These are phyloP conservation scores for Plasmodium sp. DNA, from an alignment of 169 alveolate genomes.

Conservation along the genomic window DNA sequence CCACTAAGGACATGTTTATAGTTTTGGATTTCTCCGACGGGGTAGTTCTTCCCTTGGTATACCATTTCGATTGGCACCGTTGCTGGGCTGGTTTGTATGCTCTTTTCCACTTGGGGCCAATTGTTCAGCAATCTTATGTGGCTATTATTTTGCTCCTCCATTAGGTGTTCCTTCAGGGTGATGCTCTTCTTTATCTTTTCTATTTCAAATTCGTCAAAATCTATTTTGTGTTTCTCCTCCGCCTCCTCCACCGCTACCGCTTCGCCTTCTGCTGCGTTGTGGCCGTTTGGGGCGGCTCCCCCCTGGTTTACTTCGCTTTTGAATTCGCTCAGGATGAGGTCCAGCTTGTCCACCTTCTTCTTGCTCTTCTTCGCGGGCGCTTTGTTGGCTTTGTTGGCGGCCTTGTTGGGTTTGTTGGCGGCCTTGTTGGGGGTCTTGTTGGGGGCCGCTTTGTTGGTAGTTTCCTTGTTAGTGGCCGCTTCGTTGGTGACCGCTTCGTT, in stretches of 20 bases:
- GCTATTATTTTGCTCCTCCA: slow-evolving; percentile 82
- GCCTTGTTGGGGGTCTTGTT: not conserved
- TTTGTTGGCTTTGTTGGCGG: not conserved
- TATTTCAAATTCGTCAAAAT: slow-evolving; percentile 5
- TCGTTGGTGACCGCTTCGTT: not conserved
- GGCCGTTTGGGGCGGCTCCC: not conserved
- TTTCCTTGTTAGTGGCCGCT: not conserved
- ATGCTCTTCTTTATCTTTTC: slow-evolving; percentile 34
- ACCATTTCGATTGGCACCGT: slow-evolving; percentile 83
- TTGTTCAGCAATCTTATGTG: slow-evolving; percentile 79
- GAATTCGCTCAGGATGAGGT: slow-evolving; percentile 43
- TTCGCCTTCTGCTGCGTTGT: not conserved
- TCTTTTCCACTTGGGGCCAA: slow-evolving; percentile 81
- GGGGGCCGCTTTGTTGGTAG: not conserved
- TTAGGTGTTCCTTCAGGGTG: slow-evolving; percentile 34
- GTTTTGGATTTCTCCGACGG: slow-evolving; percentile 74
- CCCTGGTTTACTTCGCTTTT: slow-evolving; percentile 3
- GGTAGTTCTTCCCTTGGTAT: slow-evolving; percentile 75
- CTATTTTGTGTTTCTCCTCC: slow-evolving; percentile 37
- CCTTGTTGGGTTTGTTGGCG: not conserved
- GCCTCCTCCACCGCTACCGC: slow-evolving; percentile 17
- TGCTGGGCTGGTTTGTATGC: slow-evolving; percentile 85
- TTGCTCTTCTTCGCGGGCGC: slow-evolving; percentile 26
- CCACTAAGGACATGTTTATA: slow-evolving; percentile 62
- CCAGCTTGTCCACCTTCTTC: slow-evolving; percentile 50